Conservation (phyloP, 1,284 basidiomycete genomes). For the Ganoderma meredithae region DNA sequence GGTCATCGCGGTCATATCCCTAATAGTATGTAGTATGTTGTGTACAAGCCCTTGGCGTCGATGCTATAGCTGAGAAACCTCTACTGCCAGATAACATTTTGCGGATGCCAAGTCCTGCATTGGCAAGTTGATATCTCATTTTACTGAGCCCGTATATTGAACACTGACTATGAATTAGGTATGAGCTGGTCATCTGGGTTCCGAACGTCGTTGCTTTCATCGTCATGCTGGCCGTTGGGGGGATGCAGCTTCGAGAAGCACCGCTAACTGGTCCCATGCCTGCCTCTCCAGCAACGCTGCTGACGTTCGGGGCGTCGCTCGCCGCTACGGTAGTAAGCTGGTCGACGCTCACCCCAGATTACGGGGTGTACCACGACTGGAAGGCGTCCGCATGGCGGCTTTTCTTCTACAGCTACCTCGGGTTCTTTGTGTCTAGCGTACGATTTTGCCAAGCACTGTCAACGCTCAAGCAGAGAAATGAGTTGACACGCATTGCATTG, state of each 20-base stretch:
- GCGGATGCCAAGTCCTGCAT: slow-evolving; percentile 71
- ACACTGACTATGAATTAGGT: slow-evolving; percentile 34
- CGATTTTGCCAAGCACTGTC: slow-evolving; percentile 31
- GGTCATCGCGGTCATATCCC: slow-evolving; percentile 73
- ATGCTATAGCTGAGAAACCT: neutral
- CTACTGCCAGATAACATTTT: slow-evolving; percentile 49
- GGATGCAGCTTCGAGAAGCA: slow-evolving; percentile 50
- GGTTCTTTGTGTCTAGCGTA: slow-evolving; percentile 66
- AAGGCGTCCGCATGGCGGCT: slow-evolving; percentile 51
- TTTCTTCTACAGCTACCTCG: slow-evolving; percentile 63
- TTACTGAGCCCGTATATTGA: neutral
- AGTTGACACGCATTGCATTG: slow-evolving; percentile 12
- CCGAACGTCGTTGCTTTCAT: slow-evolving; percentile 74
- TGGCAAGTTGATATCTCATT: slow-evolving; percentile 43
- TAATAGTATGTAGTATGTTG: slow-evolving; percentile 59
- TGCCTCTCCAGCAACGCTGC: slow-evolving; percentile 39
- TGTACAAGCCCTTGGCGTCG: neutral
- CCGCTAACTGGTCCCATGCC: slow-evolving; percentile 38
- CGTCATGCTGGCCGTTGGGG: slow-evolving; percentile 67
- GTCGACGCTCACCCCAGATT: slow-evolving; percentile 64
- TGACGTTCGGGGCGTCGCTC: slow-evolving; percentile 45
- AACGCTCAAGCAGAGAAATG: neutral
- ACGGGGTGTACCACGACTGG: slow-evolving; percentile 63
- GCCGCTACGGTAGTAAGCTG: slow-evolving; percentile 59
- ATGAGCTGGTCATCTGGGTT: slow-evolving; percentile 71